These are phyloP conservation scores for Diphasiastrum complanatum DNA, from an alignment of 83 land plant genomes.

Conservation along the genomic window DNA sequence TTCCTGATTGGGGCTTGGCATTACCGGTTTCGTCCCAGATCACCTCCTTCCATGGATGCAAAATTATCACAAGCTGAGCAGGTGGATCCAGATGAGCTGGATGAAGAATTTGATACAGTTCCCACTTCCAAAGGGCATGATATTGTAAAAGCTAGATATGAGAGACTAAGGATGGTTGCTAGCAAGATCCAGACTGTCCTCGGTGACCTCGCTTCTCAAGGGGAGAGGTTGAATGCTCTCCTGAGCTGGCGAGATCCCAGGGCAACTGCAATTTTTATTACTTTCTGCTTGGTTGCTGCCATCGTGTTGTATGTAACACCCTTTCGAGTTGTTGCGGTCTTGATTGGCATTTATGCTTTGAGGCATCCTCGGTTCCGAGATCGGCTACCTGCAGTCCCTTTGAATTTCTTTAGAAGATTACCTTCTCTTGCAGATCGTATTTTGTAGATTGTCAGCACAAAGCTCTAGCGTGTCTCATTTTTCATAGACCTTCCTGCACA, in stretches of 20 bases:
- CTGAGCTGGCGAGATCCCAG: slow-evolving; percentile 21
- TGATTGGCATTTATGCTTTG: neutral
- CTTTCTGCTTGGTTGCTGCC: neutral
- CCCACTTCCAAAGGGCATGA: slow-evolving; percentile 42
- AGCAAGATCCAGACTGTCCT: slow-evolving; percentile 11
- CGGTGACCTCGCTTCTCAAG: slow-evolving; percentile 17
- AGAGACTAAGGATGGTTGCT: slow-evolving; percentile 10
- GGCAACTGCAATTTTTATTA: slow-evolving; percentile 1
- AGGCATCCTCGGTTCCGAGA: neutral
- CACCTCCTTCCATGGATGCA: slow-evolving; percentile 75
- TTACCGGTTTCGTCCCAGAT: slow-evolving; percentile 49
- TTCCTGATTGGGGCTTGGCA: slow-evolving; percentile 78
- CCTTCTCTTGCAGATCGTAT: slow-evolving; percentile 7
- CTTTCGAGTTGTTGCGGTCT: neutral
- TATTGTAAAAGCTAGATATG: slow-evolving; percentile 37
- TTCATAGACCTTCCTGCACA: too few species aligned
- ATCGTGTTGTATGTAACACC: neutral
- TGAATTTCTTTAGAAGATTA: slow-evolving; percentile 1
- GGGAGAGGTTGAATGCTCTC: slow-evolving; percentile 7
- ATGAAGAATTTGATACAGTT: slow-evolving; percentile 67
- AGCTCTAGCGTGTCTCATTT: too few species aligned
- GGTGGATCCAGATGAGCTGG: slow-evolving; percentile 57
- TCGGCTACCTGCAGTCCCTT: neutral
- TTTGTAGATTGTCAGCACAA: too few species aligned
- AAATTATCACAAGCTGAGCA: slow-evolving; percentile 52